A percentile compares a stretch with the other conserved stretches of the same genome.
These are phyloP conservation scores for Tetratostichococcus sp. DNA, from an alignment of 139 green algal genomes.

Conservation along the genomic window DNA sequence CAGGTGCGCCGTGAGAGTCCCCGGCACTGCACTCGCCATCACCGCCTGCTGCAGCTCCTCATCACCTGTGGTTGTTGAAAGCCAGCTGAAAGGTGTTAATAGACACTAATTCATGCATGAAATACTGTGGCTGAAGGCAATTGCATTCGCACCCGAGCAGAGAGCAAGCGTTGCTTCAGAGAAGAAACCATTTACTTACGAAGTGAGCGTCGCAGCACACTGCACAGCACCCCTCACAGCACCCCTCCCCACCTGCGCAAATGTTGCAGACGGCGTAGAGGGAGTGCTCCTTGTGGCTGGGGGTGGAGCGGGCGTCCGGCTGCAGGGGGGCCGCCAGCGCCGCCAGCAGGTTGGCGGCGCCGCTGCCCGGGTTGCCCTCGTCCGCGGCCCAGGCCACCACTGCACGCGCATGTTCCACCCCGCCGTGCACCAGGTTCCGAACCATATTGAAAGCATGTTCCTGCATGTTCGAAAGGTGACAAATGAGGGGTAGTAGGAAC, in stretches of 20 bases:
- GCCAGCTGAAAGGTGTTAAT: too few relatives aligned
- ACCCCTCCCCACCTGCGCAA: not conserved
- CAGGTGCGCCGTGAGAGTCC: not conserved
- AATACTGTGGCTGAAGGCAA: too few relatives aligned
- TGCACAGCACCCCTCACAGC: too few relatives aligned
- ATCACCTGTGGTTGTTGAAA: not conserved
- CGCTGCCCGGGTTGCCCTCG: not conserved
- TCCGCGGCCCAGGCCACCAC: not conserved
- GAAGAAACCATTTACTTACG: too few relatives aligned
- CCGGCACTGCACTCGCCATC: not conserved
- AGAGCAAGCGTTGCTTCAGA: too few relatives aligned
- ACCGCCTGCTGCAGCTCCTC: not conserved
- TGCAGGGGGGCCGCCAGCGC: not conserved
- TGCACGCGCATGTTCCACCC: not conserved
- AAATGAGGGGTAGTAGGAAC: too few relatives aligned
- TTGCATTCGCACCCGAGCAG: too few relatives aligned
- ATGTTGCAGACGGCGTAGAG: not conserved
- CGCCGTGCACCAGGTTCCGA: constrained; percentile 1
- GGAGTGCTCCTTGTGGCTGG: not conserved
- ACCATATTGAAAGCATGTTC: constrained; percentile 38
- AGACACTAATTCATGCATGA: too few relatives aligned
- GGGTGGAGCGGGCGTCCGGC: not conserved
- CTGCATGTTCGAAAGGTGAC: constrained; percentile 4
- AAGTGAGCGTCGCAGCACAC: too few relatives aligned
- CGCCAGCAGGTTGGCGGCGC: not conserved